phyloP scores from a whole-genome alignment of 1,284 basidiomycete species.

The Afroboletus lepidellus region DNA sequence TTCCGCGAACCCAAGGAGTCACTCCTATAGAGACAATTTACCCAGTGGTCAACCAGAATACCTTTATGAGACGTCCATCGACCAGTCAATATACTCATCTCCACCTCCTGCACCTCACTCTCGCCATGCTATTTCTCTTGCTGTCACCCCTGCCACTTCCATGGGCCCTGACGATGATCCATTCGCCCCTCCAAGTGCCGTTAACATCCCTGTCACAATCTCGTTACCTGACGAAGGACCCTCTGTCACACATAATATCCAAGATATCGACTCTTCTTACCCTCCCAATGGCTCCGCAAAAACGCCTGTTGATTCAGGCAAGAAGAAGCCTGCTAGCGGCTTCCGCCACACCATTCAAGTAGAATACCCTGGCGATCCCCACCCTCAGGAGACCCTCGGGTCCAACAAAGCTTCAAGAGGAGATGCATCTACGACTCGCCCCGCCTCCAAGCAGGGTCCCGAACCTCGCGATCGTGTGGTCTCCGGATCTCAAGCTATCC shows the following conservation, averaged over 20 bases:
- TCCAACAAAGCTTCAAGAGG: conserved; percentile 21
- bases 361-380: conserved; percentile 64
- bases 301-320: conserved; percentile 34
- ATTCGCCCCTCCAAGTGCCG: conserved; percentile 41
- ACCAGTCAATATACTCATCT: conserved; percentile 44
- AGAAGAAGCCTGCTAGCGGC: conserved; percentile 38
- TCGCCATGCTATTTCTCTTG: conserved; percentile 44
- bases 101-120: conserved; percentile 32
- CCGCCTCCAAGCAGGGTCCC: conserved; percentile 16
- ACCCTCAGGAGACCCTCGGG: conserved; percentile 20
- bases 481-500: conserved; percentile 14
- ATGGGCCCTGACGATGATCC: conserved; percentile 50
- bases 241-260: conserved; percentile 28
- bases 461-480: conserved; percentile 17
- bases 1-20: conserved; percentile 34
- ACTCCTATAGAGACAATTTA: conserved; percentile 40
- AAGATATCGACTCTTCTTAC: conserved; percentile 21
- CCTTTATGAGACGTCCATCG: conserved; percentile 51
- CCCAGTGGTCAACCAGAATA: conserved; percentile 44
- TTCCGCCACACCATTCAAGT: conserved; percentile 89
- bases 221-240: conserved; percentile 32
- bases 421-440: conserved; percentile 10
- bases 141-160: conserved; percentile 43
- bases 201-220: conserved; percentile 36
- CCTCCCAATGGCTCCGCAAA: conserved; percentile 22